Conservation (phyloP, 2,329 filamentous ascomycete species). For the Colletotrichum abscissum region DNA sequence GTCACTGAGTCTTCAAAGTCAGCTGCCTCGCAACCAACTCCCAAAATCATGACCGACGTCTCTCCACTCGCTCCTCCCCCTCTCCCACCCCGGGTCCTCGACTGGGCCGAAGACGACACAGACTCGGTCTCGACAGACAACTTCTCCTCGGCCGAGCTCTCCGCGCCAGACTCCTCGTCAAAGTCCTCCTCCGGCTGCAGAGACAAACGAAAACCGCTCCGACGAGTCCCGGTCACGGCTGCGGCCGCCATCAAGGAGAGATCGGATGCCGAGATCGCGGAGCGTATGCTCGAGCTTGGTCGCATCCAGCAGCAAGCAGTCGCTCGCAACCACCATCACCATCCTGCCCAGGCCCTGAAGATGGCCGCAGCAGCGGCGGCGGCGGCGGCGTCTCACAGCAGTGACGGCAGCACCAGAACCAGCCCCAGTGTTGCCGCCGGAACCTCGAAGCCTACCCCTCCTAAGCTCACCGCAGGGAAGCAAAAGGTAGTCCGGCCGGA, state of each 20-base stretch:
- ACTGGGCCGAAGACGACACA: conserved; percentile 34
- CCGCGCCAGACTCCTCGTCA: conserved; percentile 7
- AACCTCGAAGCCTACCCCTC: neutral
- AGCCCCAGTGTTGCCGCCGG: neutral
- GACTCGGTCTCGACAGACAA: conserved; percentile 28
- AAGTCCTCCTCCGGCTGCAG: neutral
- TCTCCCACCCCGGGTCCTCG: conserved; percentile 7
- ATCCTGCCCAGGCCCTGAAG: neutral
- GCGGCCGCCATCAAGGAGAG: neutral
- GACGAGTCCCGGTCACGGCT: neutral
- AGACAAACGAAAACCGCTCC: neutral
- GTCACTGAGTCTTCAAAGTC: neutral
- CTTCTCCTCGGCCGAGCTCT: conserved; percentile 21
- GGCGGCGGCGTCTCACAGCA: too few species aligned
- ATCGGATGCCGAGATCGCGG: conserved; percentile 7
- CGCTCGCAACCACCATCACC: neutral
- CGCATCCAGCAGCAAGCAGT: neutral
- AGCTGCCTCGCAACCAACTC: neutral
- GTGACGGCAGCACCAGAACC: too few species aligned
- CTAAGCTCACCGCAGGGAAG: conserved; percentile 1
- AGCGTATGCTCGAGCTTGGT: conserved; percentile 18
- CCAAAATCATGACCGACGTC: neutral
- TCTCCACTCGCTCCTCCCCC: neutral
- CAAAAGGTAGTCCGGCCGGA: conserved; percentile 10
- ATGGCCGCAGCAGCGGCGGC: neutral